Evolutionary conservation across 495 filamentous ascomycete genomes (phyloP).

Genomic region (Opeltia flavorubescens): DNA sequence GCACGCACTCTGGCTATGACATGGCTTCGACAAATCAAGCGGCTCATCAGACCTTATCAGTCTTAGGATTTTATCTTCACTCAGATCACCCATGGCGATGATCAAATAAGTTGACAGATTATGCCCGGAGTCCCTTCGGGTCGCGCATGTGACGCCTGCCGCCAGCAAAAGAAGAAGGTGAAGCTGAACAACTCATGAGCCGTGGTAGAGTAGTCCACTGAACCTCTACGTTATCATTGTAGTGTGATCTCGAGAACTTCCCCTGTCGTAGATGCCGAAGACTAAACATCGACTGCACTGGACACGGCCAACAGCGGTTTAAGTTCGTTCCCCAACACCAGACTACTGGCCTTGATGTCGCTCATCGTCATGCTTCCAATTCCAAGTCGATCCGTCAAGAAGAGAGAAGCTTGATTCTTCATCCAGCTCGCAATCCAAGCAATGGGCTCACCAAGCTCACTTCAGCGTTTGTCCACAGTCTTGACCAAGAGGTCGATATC

Average conservation of each 20-base stretch:
- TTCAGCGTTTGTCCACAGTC: slow-evolving; percentile 17
- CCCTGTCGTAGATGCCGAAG: slow-evolving; percentile 34
- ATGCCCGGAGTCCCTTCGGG: slow-evolving; percentile 40
- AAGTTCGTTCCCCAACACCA: slow-evolving; percentile 35
- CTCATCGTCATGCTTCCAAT: neutral
- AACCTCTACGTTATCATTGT: neutral
- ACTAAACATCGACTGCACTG: slow-evolving; percentile 28
- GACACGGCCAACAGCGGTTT: slow-evolving; percentile 31
- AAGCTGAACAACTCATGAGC: neutral
- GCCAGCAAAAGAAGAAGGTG: slow-evolving; percentile 41
- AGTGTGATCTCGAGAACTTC: slow-evolving; percentile 31
- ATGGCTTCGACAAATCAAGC: too few species aligned
- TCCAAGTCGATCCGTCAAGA: neutral
- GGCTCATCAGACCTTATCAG: too few species aligned
- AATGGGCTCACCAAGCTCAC: slow-evolving; percentile 17
- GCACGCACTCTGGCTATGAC: too few species aligned
- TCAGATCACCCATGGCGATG: too few species aligned
- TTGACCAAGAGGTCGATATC: slow-evolving; percentile 24
- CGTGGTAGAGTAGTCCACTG: neutral
- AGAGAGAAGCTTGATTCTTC: neutral
- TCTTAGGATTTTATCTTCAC: too few species aligned
- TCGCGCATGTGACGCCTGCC: slow-evolving; percentile 35
- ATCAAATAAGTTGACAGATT: too few species aligned
- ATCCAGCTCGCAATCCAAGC: slow-evolving; percentile 4
- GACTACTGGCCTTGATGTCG: neutral